These are phyloP conservation scores for Lactifluus hygrophoroides DNA, from an alignment of 768 basidiomycete species.

Conservation along the genomic window DNA sequence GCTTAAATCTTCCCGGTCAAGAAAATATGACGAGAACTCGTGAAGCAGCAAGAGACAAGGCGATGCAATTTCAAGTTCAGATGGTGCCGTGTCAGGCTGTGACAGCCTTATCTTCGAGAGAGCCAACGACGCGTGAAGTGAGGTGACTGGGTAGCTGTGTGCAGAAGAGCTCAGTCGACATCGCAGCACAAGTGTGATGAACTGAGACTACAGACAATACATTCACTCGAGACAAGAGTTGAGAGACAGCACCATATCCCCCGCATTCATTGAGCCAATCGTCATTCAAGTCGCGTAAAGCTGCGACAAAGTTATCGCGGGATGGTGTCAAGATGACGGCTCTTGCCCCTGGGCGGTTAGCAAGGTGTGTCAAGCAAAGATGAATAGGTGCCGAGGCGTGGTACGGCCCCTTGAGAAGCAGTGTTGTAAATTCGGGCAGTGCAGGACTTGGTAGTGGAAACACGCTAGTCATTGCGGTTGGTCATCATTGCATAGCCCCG, in stretches of 20 bases:
- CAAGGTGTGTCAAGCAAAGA: constrained; percentile 45
- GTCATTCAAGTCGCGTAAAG: constrained; percentile 44
- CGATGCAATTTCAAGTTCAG: not conserved
- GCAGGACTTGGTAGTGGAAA: constrained; percentile 36
- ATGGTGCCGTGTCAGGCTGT: not conserved
- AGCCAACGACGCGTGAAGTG: constrained; percentile 8
- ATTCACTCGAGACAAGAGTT: constrained; percentile 25
- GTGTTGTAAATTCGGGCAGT: constrained; percentile 46
- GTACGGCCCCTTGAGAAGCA: constrained; percentile 58
- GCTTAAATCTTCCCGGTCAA: constrained; percentile 2
- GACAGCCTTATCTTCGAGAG: constrained; percentile 18
- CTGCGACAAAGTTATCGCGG: constrained; percentile 33
- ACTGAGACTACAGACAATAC: constrained; percentile 42
- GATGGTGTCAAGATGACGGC: constrained; percentile 49
- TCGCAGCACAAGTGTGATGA: not conserved
- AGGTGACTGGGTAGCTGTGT: constrained; percentile 13
- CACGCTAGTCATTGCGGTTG: constrained; percentile 23
- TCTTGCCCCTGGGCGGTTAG: constrained; percentile 28
- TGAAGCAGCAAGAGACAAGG: constrained; percentile 17
- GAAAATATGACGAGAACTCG: constrained; percentile 19
- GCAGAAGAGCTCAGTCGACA: not conserved
- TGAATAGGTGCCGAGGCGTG: constrained; percentile 65
- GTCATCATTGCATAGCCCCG: not conserved
- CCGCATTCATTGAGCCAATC: constrained; percentile 28
- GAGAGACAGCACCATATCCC: constrained; percentile 25